These are phyloP conservation scores for Coemansia asiatica DNA, from an alignment of 192 early-diverging fungal genomes.

Conservation along the genomic window DNA sequence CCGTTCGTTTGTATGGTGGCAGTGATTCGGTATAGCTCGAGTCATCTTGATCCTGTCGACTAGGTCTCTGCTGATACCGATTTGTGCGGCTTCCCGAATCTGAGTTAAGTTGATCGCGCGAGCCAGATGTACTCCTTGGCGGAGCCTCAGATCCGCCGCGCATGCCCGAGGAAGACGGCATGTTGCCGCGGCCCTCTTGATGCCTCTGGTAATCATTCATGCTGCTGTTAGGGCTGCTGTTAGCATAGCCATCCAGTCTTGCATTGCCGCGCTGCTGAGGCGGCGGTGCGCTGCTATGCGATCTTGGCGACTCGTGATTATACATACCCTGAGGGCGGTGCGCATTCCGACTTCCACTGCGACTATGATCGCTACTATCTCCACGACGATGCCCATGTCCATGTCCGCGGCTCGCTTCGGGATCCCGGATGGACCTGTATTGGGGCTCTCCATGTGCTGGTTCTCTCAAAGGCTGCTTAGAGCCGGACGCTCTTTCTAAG, in stretches of 20 bases:
- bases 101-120: constrained; percentile 13
- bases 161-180: constrained; percentile 12
- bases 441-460: not conserved
- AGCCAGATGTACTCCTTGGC: not conserved
- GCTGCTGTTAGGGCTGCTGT: constrained; percentile 20
- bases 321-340: not conserved
- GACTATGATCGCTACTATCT: constrained; percentile 24
- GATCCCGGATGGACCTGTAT: not conserved
- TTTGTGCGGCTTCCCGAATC: not conserved
- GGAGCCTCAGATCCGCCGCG: constrained; percentile 24
- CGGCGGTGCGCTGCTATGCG: constrained; percentile 20
- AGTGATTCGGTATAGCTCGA: not conserved
- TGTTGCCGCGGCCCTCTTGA: constrained; percentile 18
- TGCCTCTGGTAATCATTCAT: constrained; percentile 4
- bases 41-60: not conserved
- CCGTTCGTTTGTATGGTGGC: not conserved
- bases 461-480: not conserved
- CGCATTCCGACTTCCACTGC: constrained; percentile 16
- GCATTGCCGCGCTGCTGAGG: constrained; percentile 5
- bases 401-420: not conserved
- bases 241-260: constrained; percentile 9
- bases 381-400: constrained; percentile 10
- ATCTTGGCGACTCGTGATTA: constrained; percentile 2
- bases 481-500: not conserved
- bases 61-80: not conserved